phyloP scores from a whole-genome alignment of 352 stramenopile genomes.

The Nothophytophthora sp. region DNA sequence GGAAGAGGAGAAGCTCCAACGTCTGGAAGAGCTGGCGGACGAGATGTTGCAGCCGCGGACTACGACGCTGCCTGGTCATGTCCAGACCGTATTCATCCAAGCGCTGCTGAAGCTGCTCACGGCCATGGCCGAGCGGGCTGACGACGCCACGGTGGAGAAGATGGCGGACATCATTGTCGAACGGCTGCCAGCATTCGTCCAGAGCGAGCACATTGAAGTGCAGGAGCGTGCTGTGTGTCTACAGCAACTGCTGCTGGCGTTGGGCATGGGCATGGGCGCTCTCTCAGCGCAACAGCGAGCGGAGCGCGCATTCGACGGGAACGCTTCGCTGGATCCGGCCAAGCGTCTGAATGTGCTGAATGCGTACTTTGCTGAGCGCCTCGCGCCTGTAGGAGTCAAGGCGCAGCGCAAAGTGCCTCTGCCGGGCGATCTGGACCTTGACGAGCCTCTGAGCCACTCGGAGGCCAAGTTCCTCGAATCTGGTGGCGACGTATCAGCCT shows the following conservation, averaged over 20 bases:
- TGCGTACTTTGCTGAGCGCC: slow-evolving; percentile 78
- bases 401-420: slow-evolving; percentile 92
- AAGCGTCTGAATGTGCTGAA: slow-evolving; percentile 62
- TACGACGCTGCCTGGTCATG: slow-evolving; percentile 80
- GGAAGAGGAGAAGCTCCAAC: slow-evolving; percentile 85
- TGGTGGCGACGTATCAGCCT: slow-evolving; percentile 62
- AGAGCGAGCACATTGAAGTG: slow-evolving; percentile 94
- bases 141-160: slow-evolving; percentile 83
- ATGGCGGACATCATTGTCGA: slow-evolving; percentile 85
- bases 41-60: slow-evolving; percentile 82
- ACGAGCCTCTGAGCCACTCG: slow-evolving; percentile 49
- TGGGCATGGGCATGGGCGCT: slow-evolving; percentile 59
- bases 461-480: slow-evolving; percentile 78
- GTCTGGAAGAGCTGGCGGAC: slow-evolving; percentile 80
- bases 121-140: slow-evolving; percentile 68
- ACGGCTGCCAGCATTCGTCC: slow-evolving; percentile 86
- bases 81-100: slow-evolving; percentile 96
- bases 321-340: slow-evolving; percentile 38
- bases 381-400: slow-evolving; percentile 89
- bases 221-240: slow-evolving; percentile 93
- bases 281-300: slow-evolving; percentile 64
- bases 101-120: slow-evolving; percentile 90
- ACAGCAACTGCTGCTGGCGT: slow-evolving; percentile 67
- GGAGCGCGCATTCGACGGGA: slow-evolving; percentile 66
- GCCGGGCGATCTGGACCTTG: slow-evolving; percentile 79